Percentiles rank a stretch among this genome's conserved stretches.
phyloP scores from a whole-genome alignment of 257 asterid genomes.

The Solanum bukasovii region DNA sequence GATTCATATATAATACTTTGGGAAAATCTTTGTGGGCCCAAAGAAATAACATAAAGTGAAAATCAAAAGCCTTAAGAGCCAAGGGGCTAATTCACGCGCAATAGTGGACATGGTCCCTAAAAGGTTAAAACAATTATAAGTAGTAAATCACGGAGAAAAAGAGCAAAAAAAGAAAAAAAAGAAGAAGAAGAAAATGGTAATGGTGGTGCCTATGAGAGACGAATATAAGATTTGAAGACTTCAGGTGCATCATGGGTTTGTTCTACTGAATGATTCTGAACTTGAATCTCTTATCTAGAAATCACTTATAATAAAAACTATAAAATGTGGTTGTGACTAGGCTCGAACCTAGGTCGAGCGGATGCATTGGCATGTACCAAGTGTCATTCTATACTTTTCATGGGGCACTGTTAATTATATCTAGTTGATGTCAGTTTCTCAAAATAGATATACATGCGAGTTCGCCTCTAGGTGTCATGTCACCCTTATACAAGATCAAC shows the following conservation, averaged over 20 bases:
- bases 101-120: conserved; percentile 21
- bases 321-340: neutral
- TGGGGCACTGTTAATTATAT: neutral
- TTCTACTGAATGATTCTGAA: no score
- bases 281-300: neutral
- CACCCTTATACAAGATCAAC: no score
- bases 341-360: neutral
- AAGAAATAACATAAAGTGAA: conserved; percentile 14
- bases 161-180: neutral
- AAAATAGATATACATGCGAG: no score
- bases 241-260: no score
- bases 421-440: fast-evolving
- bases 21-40: conserved; percentile 40
- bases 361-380: neutral
- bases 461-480: neutral
- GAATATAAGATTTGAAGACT: no score
- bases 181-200: neutral
- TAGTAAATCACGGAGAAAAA: conserved; percentile 33
- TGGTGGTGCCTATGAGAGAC: neutral
- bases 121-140: neutral
- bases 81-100: conserved; percentile 28
- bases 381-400: neutral
- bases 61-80: conserved; percentile 7
- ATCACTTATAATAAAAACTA: neutral
- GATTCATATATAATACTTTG: neutral